These are phyloP conservation scores for Syzygium oleosum DNA, from an alignment of 345 rosid species.

Conservation along the genomic window DNA sequence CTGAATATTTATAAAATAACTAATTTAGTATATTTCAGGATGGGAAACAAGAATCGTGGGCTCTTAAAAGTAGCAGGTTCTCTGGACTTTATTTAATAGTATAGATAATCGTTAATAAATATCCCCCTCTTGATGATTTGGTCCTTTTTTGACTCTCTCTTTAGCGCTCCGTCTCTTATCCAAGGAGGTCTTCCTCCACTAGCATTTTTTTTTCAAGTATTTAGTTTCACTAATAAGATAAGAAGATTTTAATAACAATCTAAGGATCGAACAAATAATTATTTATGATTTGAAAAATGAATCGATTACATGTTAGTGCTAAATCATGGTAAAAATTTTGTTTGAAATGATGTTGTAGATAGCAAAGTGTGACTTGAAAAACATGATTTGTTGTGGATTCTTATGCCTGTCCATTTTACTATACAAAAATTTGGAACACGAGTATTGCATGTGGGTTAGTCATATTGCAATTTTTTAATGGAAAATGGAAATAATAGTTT, in stretches of 20 bases:
- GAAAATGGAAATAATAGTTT: neutral
- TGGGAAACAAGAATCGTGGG: neutral
- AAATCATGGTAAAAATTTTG: neutral
- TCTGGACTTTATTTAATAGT: neutral
- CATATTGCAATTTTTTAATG: neutral
- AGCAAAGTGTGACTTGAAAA: neutral
- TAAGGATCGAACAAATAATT: neutral
- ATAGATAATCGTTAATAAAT: neutral
- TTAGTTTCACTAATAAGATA: neutral
- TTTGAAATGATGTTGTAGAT: neutral
- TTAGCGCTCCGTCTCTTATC: neutral
- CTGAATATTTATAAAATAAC: too few relatives aligned
- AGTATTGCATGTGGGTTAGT: accelerated
- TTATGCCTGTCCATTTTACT: neutral
- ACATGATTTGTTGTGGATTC: neutral
- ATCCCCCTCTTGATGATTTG: neutral
- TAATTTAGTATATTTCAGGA: too few relatives aligned
- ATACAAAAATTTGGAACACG: neutral
- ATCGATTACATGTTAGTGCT: neutral
- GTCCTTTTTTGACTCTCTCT: neutral
- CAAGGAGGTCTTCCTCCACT: neutral
- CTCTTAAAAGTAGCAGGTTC: neutral
- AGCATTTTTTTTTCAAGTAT: neutral
- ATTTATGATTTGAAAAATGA: neutral
- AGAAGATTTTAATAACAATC: neutral